Conservation (phyloP, 345 rosid genomes). For the Rhizophora mangle region DNA sequence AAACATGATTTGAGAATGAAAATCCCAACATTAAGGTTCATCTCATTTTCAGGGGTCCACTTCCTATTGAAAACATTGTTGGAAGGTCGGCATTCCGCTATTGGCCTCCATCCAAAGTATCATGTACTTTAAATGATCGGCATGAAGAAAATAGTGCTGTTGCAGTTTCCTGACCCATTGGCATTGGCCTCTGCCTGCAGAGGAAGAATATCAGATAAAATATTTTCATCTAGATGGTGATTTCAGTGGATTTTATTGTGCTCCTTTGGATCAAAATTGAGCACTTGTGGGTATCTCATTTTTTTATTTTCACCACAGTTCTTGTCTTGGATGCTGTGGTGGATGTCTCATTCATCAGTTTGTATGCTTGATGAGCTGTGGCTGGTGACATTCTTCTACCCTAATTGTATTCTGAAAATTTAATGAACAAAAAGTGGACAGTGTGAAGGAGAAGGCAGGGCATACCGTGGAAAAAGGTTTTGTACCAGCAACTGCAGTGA, state of each 20-base stretch:
- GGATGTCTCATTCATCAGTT: conserved; percentile 18
- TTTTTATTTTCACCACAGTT: not conserved
- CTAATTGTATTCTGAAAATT: conserved; percentile 2
- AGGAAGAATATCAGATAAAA: conserved; percentile 4
- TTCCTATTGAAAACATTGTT: conserved; percentile 37
- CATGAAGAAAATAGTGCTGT: conserved; percentile 25
- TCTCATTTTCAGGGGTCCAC: conserved; percentile 36
- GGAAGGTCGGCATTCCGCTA: conserved; percentile 44
- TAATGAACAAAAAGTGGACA: not conserved
- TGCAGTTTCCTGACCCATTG: conserved; percentile 43
- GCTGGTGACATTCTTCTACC: not conserved
- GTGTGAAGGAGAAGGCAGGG: not conserved
- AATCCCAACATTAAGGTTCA: not conserved
- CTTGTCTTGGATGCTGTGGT: conserved; percentile 12
- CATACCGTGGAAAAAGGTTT: not conserved
- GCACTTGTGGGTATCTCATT: conserved; percentile 16
- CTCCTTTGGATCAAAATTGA: conserved; percentile 9
- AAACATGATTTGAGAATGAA: too few relatives aligned
- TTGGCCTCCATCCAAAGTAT: conserved; percentile 53
- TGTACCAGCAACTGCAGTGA: too few relatives aligned
- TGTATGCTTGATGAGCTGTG: conserved; percentile 11
- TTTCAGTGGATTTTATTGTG: not conserved
- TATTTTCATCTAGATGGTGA: not conserved
- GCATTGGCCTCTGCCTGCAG: conserved; percentile 10
- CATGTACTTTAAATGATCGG: conserved; percentile 47